phyloP scores from a whole-genome alignment of 495 filamentous ascomycete species.

The Daldinia loculata region DNA sequence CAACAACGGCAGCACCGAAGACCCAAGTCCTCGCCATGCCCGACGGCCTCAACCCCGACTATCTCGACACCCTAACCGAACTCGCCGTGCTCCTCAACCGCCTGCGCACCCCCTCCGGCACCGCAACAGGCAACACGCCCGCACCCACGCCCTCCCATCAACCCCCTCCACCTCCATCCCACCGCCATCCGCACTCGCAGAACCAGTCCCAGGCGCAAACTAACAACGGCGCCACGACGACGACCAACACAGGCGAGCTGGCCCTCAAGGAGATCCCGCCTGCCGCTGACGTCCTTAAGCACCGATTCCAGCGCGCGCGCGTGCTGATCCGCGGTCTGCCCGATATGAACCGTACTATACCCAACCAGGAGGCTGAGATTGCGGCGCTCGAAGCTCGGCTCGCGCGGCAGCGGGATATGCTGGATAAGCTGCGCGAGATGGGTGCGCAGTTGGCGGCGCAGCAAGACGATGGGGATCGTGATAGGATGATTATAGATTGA shows the following conservation, averaged over 20 bases:
- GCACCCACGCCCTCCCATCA: constrained; percentile 30
- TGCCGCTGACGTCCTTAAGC: constrained; percentile 76
- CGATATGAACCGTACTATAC: constrained; percentile 74
- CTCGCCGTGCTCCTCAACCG: constrained; percentile 79
- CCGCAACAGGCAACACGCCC: constrained; percentile 15
- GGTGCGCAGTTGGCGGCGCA: constrained; percentile 48
- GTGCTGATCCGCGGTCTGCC: constrained; percentile 72
- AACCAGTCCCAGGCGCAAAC: constrained; percentile 41
- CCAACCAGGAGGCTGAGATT: constrained; percentile 86
- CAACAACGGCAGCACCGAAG: constrained; percentile 43
- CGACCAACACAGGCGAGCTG: constrained; percentile 51
- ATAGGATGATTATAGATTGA: constrained; percentile 29
- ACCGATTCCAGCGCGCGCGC: constrained; percentile 81
- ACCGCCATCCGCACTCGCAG: constrained; percentile 46
- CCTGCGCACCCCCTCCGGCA: constrained; percentile 60
- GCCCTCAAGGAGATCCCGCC: constrained; percentile 80
- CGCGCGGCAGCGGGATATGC: constrained; percentile 64
- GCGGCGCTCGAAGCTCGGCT: constrained; percentile 73
- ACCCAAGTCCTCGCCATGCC: constrained; percentile 49
- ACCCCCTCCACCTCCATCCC: constrained; percentile 30
- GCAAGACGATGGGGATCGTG: constrained; percentile 42
- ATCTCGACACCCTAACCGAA: constrained; percentile 85
- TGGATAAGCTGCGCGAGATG: constrained; percentile 54
- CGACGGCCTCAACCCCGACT: constrained; percentile 63
- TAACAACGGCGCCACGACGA: constrained; percentile 40